These are phyloP conservation scores for Aspergillus sp. DNA, from an alignment of 2,329 filamentous ascomycete species.

Conservation along the genomic window DNA sequence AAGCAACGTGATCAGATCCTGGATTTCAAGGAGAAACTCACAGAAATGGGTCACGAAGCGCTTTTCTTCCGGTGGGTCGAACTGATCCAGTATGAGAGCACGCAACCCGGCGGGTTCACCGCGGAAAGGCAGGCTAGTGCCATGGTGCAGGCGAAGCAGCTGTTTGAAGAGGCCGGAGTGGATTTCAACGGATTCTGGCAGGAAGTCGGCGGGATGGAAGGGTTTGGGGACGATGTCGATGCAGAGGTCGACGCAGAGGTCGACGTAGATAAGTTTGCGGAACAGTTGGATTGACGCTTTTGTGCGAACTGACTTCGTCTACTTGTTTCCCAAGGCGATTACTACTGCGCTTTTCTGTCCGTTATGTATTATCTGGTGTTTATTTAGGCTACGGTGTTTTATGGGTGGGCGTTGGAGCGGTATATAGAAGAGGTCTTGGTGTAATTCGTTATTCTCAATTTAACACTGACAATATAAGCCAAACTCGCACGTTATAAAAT, in stretches of 20 bases:
- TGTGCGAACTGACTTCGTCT: too few relatives aligned
- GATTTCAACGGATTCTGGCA: constrained; percentile 80
- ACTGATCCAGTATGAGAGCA: constrained; percentile 83
- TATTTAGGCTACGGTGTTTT: neutral
- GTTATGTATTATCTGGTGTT: neutral
- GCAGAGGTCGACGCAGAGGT: constrained; percentile 62
- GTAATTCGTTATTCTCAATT: neutral
- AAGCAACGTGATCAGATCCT: constrained; percentile 66
- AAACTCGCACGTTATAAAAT: neutral
- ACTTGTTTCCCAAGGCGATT: neutral
- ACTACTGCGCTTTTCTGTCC: neutral
- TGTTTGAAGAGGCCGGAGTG: constrained; percentile 74
- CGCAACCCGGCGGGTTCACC: constrained; percentile 74
- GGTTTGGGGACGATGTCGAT: constrained; percentile 43
- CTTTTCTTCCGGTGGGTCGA: constrained; percentile 93
- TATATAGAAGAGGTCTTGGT: constrained; percentile 1
- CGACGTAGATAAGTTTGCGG: constrained; percentile 57
- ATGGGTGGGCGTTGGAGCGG: neutral
- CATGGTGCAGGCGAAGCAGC: constrained; percentile 69
- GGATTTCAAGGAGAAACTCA: constrained; percentile 74
- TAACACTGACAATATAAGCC: neutral
- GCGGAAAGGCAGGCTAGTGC: constrained; percentile 69
- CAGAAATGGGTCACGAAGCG: constrained; percentile 76
- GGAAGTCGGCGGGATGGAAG: constrained; percentile 64
- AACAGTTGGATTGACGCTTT: constrained; percentile 39